Base-by-base conservation (phyloP, 495 filamentous ascomycete genomes). In the Penicillium waksmanii region DNA sequence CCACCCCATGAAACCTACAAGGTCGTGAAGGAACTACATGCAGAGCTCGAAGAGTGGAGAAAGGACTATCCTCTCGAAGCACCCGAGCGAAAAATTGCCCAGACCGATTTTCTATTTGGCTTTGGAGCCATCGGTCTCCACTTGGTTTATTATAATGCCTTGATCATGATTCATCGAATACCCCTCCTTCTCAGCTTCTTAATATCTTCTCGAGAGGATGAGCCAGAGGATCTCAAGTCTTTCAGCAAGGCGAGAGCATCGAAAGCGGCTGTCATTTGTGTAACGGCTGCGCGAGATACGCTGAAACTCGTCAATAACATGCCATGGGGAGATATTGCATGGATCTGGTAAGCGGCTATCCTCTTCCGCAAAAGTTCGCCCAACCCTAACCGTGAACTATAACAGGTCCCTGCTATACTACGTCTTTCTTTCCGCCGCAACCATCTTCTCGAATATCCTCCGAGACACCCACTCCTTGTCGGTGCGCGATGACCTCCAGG, bases 141-240 rank as follows among this genome's bases (percentile, higher is more conserved):
- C 66, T 92, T 97, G 64, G 85, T 90, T 40, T 98, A 98, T 71
- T 96, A 97, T 80, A 97, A 97, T 75, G 93, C 91, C 57, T 77
- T 96, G 57, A 96, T 93, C 15, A 98, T 96, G 36, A 94, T 98
- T 56, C 93, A 98, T 74, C 91, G 95, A 25, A 93, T 98, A 87
- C 95, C 91, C 2, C 83, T 96, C 58, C 89, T 97, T 65, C 88
- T 97, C 66, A 92, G 94, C 18, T 96, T 91, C 75, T 92, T 90
- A 86, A 61, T 68, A 50, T 38, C 55, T 21, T 21, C 34, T 19
- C 61, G 52, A 1, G 58, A 61, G 2, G 51, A 55, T 3, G 54
- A 65, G 17, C 11, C 61, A 3, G 49, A 60, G 11, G 56, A 64
- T 23, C 17, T 67, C 9, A 49, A 51, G 58, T 43, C 59, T 15